Percentiles rank a stretch among this genome's conserved stretches.
Evolutionary conservation across 495 filamentous ascomycete genomes (phyloP).

Genomic region (Rhizodiscina lignyota): DNA sequence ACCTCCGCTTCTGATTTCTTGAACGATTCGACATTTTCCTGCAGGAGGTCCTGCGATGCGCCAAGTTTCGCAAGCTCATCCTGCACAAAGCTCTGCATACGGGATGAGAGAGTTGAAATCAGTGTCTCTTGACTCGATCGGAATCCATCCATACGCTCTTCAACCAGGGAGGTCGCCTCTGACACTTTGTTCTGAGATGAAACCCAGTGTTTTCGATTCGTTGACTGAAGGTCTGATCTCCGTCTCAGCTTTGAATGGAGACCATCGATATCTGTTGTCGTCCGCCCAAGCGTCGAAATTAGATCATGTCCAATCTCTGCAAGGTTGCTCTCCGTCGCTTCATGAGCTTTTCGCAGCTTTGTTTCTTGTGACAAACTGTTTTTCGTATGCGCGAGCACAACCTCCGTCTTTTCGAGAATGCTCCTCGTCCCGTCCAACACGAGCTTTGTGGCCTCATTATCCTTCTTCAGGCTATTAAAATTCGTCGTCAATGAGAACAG

Average conservation of each 20-base stretch:
- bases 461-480: conserved; percentile 71
- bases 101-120: conserved; percentile 43
- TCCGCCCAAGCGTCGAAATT: conserved; percentile 53
- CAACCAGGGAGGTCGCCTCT: conserved; percentile 57
- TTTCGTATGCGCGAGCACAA: conserved; percentile 56
- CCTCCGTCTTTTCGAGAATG: conserved; percentile 73
- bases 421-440: conserved; percentile 62
- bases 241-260: conserved; percentile 71
- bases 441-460: conserved; percentile 57
- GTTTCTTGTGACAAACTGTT: conserved; percentile 68
- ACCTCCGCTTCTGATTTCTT: conserved; percentile 46
- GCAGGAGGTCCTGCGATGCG: conserved; percentile 47
- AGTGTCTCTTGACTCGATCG: conserved; percentile 50
- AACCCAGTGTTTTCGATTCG: conserved; percentile 67
- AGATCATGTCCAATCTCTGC: conserved; percentile 53
- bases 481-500: conserved; percentile 68
- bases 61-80: conserved; percentile 52
- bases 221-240: conserved; percentile 60
- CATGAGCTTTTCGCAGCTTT: conserved; percentile 61
- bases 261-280: conserved; percentile 62
- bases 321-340: conserved; percentile 67
- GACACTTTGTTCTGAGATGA: conserved; percentile 57
- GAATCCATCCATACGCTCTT: conserved; percentile 52
- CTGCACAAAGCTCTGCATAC: conserved; percentile 57
- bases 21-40: conserved; percentile 47